phyloP scores from a whole-genome alignment of 1,284 basidiomycete genomes.

The Microbotryum lychnidis-dioicae region DNA sequence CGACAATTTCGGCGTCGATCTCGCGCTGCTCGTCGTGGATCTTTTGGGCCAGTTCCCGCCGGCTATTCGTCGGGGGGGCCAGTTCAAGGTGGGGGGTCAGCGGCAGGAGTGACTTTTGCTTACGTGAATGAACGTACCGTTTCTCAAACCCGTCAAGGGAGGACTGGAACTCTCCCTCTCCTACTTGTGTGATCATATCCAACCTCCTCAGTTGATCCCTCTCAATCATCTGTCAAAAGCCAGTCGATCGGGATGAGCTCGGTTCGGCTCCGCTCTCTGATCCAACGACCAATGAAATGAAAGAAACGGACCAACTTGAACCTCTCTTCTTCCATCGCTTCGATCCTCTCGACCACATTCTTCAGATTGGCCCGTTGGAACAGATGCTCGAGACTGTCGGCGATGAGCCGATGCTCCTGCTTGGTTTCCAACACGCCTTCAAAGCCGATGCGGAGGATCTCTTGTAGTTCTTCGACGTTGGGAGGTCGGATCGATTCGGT shows the following conservation, averaged over 20 bases:
- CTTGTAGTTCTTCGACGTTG: slow-evolving; percentile 13
- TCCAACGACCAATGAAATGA: too few species aligned
- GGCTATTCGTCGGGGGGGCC: neutral
- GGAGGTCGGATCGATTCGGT: slow-evolving; percentile 20
- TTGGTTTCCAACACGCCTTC: slow-evolving; percentile 21
- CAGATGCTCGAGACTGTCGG: neutral
- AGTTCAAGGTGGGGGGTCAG: neutral
- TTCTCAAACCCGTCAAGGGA: slow-evolving; percentile 12
- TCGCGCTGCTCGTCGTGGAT: slow-evolving; percentile 26
- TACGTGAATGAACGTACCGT: neutral
- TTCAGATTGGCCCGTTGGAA: slow-evolving; percentile 5
- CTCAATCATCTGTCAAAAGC: slow-evolving; percentile 18
- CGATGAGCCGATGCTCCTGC: slow-evolving; percentile 6
- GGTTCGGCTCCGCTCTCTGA: fast-evolving
- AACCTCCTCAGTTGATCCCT: slow-evolving; percentile 24
- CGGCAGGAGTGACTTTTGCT: too few species aligned
- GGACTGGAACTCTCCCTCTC: slow-evolving; percentile 9
- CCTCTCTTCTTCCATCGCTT: slow-evolving; percentile 15
- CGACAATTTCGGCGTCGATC: slow-evolving; percentile 23
- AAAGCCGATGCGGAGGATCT: slow-evolving; percentile 22
- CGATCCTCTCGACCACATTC: slow-evolving; percentile 9
- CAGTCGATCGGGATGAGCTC: neutral
- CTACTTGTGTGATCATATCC: neutral
- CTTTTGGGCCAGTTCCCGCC: neutral
- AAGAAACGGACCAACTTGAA: slow-evolving; percentile 12